A percentile compares a stretch with the other conserved stretches of the same genome.
These are phyloP conservation scores for Candida tibetensis DNA, from an alignment of 805 yeast genomes.

Conservation along the genomic window DNA sequence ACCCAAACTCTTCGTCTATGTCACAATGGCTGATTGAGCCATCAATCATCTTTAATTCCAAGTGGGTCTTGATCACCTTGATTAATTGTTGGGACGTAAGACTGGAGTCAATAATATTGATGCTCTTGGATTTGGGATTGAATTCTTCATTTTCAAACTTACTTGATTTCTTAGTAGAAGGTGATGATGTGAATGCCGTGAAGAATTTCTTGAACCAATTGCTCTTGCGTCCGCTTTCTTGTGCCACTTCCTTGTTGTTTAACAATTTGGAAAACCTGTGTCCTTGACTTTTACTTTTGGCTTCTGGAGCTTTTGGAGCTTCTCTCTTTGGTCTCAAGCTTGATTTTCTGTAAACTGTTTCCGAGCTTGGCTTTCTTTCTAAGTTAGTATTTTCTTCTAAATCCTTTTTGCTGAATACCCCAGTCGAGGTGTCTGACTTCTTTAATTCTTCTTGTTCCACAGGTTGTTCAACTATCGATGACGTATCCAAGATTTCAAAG, in stretches of 20 bases:
- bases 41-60: constrained; percentile 47
- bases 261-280: constrained; percentile 39
- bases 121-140: constrained; percentile 16
- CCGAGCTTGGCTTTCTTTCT: background rate
- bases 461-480: constrained; percentile 18
- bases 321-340: constrained; percentile 38
- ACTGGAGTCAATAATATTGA: constrained; percentile 32
- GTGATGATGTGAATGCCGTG: constrained; percentile 14
- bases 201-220: constrained; percentile 42
- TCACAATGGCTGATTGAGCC: constrained; percentile 45
- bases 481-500: constrained; percentile 21
- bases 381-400: constrained; percentile 5
- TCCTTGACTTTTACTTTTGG: constrained; percentile 8
- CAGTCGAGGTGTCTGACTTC: constrained; percentile 26
- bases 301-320: constrained; percentile 38
- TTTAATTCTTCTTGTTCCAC: constrained; percentile 7
- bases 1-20: constrained; percentile 42
- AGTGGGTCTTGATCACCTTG: constrained; percentile 36
- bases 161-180: constrained; percentile 4
- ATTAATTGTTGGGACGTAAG: constrained; percentile 30
- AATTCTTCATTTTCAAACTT: constrained; percentile 8
- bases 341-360: constrained; percentile 21
- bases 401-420: constrained; percentile 28
- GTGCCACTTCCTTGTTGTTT: constrained; percentile 3
- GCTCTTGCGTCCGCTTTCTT: constrained; percentile 11